These are phyloP conservation scores for Paramecium caudatum DNA, from an alignment of 73 alveolate species.

Conservation along the genomic window DNA sequence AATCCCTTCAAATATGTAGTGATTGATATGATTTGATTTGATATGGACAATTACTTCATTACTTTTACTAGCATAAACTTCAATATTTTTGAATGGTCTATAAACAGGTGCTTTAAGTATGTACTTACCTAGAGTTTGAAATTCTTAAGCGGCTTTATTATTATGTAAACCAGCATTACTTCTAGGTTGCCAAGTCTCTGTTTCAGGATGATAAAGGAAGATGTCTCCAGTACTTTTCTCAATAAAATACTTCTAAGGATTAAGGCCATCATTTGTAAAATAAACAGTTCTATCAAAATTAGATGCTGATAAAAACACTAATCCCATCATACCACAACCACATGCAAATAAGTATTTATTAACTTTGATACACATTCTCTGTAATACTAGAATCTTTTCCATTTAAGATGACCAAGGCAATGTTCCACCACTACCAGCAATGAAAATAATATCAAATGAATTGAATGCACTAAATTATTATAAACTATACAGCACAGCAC, in stretches of 20 bases:
- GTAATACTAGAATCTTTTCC: conserved; percentile 40
- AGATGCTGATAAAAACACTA: conserved; percentile 64
- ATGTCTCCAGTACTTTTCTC: conserved; percentile 69
- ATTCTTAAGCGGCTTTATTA: conserved; percentile 66
- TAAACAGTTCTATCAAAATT: conserved; percentile 65
- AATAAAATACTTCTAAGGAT: conserved; percentile 35
- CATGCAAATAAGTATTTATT: conserved; percentile 62
- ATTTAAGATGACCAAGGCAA: conserved; percentile 59
- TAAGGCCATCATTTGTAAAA: conserved; percentile 43
- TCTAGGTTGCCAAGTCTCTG: conserved; percentile 53
- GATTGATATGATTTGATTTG: conserved; percentile 21
- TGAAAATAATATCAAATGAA: conserved; percentile 55
- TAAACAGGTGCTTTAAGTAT: conserved; percentile 52
- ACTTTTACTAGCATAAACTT: conserved; percentile 59
- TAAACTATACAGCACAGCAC: conserved; percentile 43
- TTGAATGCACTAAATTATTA: conserved; percentile 53
- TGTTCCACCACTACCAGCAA: conserved; percentile 24
- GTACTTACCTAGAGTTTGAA: conserved; percentile 57
- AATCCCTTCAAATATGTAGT: conserved; percentile 29
- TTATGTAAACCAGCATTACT: conserved; percentile 62
- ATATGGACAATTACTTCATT: conserved; percentile 30
- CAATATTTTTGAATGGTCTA: conserved; percentile 45
- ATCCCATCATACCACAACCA: conserved; percentile 56
- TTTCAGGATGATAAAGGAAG: conserved; percentile 37
- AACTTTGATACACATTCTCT: conserved; percentile 62